Conservation (phyloP, 2,329 filamentous ascomycete genomes). For the Colletotrichum orchidophilum region DNA sequence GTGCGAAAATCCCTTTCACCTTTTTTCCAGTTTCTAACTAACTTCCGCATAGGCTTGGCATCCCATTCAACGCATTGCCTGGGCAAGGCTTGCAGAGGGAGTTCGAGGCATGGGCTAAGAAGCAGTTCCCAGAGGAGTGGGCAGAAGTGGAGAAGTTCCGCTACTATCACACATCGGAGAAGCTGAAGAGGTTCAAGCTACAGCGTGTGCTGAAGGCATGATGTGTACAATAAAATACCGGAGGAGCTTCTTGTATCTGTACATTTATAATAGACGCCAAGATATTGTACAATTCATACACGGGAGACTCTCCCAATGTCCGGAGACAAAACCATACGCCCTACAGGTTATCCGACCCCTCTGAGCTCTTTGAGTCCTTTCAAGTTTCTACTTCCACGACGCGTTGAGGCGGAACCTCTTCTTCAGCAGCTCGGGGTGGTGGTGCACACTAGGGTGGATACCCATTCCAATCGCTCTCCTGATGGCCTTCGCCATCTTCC, state of each 20-base stretch:
- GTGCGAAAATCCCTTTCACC: slow-evolving; percentile 60
- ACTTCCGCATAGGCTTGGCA: slow-evolving; percentile 67
- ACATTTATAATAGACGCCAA: slow-evolving; percentile 35
- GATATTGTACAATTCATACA: slow-evolving; percentile 39
- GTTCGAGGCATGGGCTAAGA: slow-evolving; percentile 79
- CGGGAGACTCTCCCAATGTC: not conserved
- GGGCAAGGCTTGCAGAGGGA: slow-evolving; percentile 71
- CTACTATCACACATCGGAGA: slow-evolving; percentile 53
- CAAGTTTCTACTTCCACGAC: slow-evolving; percentile 9
- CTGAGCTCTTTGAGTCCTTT: not conserved
- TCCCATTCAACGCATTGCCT: slow-evolving; percentile 79
- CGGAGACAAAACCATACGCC: not conserved
- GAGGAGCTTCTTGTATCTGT: slow-evolving; percentile 34
- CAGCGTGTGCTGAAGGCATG: slow-evolving; percentile 58
- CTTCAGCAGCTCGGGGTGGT: slow-evolving; percentile 83
- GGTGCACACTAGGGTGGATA: slow-evolving; percentile 89
- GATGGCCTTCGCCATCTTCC: slow-evolving; percentile 92
- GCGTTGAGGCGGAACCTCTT: slow-evolving; percentile 40
- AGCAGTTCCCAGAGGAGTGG: slow-evolving; percentile 76
- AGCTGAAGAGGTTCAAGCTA: slow-evolving; percentile 60
- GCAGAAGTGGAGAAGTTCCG: slow-evolving; percentile 67
- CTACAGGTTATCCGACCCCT: not conserved
- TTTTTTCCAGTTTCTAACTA: not conserved
- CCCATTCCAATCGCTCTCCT: slow-evolving; percentile 88
- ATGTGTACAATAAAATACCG: slow-evolving; percentile 45